A percentile compares a stretch with the other conserved stretches of the same genome.
Conservation (phyloP, 192 early-diverging fungal genomes). For the Gamsiella multidivaricata region DNA sequence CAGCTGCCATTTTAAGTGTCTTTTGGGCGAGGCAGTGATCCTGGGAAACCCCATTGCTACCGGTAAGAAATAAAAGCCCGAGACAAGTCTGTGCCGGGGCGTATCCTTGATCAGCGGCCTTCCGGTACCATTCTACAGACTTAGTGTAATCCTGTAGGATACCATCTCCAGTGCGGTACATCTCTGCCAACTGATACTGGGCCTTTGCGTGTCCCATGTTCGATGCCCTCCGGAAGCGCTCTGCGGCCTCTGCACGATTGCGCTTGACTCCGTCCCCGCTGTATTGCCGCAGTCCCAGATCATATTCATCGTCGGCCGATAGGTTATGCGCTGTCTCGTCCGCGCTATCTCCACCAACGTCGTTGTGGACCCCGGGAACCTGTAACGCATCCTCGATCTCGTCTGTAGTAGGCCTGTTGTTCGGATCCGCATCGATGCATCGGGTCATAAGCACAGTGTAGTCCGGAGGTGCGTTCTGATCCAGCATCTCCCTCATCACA, state of each 20-base stretch:
- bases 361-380: background rate
- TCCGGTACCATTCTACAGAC: background rate
- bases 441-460: background rate
- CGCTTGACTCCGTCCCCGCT: background rate
- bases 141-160: background rate
- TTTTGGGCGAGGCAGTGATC: background rate
- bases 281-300: background rate
- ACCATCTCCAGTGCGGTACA: background rate
- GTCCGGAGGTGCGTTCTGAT: background rate
- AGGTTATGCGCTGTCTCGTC: background rate
- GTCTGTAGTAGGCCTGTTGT: background rate
- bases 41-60: background rate
- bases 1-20: background rate
- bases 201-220: background rate
- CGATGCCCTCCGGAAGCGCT: background rate
- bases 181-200: background rate
- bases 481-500: background rate
- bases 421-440: background rate
- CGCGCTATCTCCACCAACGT: background rate
- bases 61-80: background rate
- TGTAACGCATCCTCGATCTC: background rate
- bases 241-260: background rate
- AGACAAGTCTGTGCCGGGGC: background rate
- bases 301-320: background rate
- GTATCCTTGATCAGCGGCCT: background rate